A percentile compares a stretch with the other conserved stretches of the same genome.
phyloP scores from a whole-genome alignment of 2,329 filamentous ascomycete genomes.

The Trematosphaeria pertusa region DNA sequence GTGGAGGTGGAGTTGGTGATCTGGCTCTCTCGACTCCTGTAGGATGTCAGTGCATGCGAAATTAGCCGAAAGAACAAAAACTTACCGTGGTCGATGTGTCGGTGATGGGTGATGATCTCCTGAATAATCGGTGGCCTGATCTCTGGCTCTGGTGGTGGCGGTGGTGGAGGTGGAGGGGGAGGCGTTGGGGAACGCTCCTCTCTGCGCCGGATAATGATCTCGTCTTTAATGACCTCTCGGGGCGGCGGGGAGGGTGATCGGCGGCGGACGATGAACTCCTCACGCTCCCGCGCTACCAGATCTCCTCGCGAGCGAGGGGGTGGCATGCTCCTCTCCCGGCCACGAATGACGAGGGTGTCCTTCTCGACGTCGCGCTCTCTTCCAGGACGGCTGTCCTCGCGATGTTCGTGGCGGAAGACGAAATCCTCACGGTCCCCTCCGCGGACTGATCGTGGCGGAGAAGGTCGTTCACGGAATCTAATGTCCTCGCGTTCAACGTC shows the following conservation, averaged over 20 bases:
- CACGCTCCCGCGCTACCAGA: conserved; percentile 48
- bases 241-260: conserved; percentile 44
- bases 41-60: conserved; percentile 12
- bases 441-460: conserved; percentile 32
- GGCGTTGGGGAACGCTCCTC: conserved; percentile 60
- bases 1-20: conserved; percentile 59
- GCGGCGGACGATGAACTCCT: conserved; percentile 51
- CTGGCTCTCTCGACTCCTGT: conserved; percentile 55
- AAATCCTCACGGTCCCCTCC: conserved; percentile 30
- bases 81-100: conserved; percentile 85
- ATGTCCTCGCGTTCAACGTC: conserved; percentile 55
- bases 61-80: conserved; percentile 5
- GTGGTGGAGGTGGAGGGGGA: conserved; percentile 53
- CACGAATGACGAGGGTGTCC: conserved; percentile 43
- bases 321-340: conserved; percentile 46
- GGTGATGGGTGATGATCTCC: conserved; percentile 88
- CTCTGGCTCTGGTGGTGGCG: conserved; percentile 67
- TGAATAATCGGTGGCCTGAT: conserved; percentile 82
- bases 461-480: conserved; percentile 51
- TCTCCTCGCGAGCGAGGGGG: conserved; percentile 43
- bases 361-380: conserved; percentile 43
- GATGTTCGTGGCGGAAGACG: conserved; percentile 40
- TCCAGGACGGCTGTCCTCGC: conserved; percentile 44
- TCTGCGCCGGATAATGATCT: conserved; percentile 54
- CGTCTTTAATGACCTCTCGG: conserved; percentile 46